Percentiles rank a stretch among this genome's conserved stretches.
Conservation (phyloP, 257 asterid species). For the Jacaranda copaia region DNA sequence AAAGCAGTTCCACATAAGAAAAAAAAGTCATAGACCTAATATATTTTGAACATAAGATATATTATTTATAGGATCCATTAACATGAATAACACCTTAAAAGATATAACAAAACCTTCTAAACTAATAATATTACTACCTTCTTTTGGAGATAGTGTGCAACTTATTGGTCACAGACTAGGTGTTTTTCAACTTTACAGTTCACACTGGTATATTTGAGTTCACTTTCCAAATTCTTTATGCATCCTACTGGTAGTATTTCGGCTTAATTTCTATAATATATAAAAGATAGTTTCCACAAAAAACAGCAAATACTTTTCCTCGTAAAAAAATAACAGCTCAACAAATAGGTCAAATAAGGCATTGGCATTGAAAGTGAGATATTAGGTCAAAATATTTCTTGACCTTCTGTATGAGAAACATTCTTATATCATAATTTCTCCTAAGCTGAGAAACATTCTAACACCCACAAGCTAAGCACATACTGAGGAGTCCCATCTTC, state of each 20-base stretch:
- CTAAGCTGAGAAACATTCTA: constrained; percentile 1
- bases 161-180: constrained; percentile 23
- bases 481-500: constrained; percentile 14
- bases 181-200: not conserved
- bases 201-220: not conserved
- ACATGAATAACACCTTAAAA: not conserved
- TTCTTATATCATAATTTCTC: not conserved
- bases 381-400: constrained; percentile 7
- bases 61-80: not conserved
- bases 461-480: not conserved
- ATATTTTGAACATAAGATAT: not conserved
- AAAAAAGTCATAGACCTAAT: not conserved
- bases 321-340: not conserved
- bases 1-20: constrained; percentile 4
- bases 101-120: not conserved
- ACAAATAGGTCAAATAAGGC: constrained; percentile 15
- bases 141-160: not conserved
- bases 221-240: not conserved
- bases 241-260: not conserved
- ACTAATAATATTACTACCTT: not conserved
- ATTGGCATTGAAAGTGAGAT: constrained; percentile 12
- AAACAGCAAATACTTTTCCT: not conserved
- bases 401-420: constrained; percentile 13
- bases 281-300: not conserved
- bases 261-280: not conserved